Evolutionary conservation across 2,329 filamentous ascomycete species (phyloP), one percentile per base, ranked within the genome.

Genomic region (Ascochyta rabiei): DNA sequence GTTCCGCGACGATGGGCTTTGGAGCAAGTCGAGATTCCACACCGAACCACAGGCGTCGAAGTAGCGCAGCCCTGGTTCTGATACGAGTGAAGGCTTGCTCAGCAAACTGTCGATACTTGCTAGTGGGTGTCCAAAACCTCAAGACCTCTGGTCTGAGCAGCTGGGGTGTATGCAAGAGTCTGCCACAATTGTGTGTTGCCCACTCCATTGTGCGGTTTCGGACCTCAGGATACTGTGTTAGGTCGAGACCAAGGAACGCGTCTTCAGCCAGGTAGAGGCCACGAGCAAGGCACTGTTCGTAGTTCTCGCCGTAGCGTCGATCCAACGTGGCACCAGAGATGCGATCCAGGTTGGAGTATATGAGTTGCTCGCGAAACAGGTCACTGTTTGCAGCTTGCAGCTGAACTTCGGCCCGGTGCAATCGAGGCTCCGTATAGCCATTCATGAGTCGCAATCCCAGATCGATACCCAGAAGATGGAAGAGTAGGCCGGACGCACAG

Each of bases 261-360:
- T 39, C 12, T n/a, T 69, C 30, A 2, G 58, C 64, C 4, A 35
- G 13, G 2, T 40, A 33, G 6, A 67, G 55, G 9, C 63, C 68
- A 9, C 68, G 68, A 8, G 47, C 57, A 12, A 72, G 64, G 35
- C 70, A 73, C 8, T 68, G 45, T 12, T 63, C 53, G 26, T 73
- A 57, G 2, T 48, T 63, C 38, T 72, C 70, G 42, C 62, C 59
- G 34, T 55, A 53, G 9, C 37, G 23, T 34, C 51, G 51, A 4
- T 40, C 33, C 8, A 70, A 52, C 19, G 40, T 44, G 6, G 24
- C 40, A 9, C 41, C 23, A 2, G 58, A 41, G 1, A 70, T 34
- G 4, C 16, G 19, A 2, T 59, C 58, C 4, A 67, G 33, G 12
- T 38, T 50, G 31, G 2, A 30, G 30, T 62, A 23, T 0, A 66